Conservation (phyloP, 2,329 filamentous ascomycete species). For the Phaeosphaeriaceae sp. region DNA sequence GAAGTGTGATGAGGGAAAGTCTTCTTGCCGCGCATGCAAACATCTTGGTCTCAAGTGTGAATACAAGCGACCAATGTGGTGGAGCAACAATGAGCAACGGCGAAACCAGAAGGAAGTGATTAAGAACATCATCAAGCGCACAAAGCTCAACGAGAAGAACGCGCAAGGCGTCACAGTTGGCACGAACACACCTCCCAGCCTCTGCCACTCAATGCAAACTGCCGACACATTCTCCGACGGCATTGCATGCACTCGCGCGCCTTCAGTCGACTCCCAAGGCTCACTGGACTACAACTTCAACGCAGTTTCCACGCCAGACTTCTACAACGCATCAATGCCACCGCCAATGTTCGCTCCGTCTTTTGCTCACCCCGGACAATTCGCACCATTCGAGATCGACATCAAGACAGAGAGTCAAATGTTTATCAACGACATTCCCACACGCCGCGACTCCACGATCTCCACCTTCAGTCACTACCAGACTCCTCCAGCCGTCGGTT, state of each 20-base stretch:
- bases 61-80: slow-evolving; percentile 97
- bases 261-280: slow-evolving; percentile 81
- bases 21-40: slow-evolving; percentile 68
- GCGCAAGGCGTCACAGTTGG: slow-evolving; percentile 58
- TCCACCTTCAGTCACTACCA: slow-evolving; percentile 94
- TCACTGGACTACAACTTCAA: slow-evolving; percentile 71
- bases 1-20: slow-evolving; percentile 73
- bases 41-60: slow-evolving; percentile 86
- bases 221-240: slow-evolving; percentile 81
- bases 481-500: slow-evolving; percentile 74
- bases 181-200: slow-evolving; percentile 73
- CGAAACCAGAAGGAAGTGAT: slow-evolving; percentile 90
- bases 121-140: slow-evolving; percentile 97
- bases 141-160: slow-evolving; percentile 90
- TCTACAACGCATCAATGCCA: slow-evolving; percentile 69
- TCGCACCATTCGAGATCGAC: slow-evolving; percentile 88
- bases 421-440: slow-evolving; percentile 89
- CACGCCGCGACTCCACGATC: slow-evolving; percentile 82
- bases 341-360: slow-evolving; percentile 53
- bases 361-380: slow-evolving; percentile 64
- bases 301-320: slow-evolving; percentile 61
- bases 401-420: slow-evolving; percentile 95
- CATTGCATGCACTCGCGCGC: slow-evolving; percentile 71
- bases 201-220: slow-evolving; percentile 82
- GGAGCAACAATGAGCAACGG: slow-evolving; percentile 89